Base-by-base conservation (phyloP, 2,329 filamentous ascomycete species). In the Sphaerulina populicola region DNA sequence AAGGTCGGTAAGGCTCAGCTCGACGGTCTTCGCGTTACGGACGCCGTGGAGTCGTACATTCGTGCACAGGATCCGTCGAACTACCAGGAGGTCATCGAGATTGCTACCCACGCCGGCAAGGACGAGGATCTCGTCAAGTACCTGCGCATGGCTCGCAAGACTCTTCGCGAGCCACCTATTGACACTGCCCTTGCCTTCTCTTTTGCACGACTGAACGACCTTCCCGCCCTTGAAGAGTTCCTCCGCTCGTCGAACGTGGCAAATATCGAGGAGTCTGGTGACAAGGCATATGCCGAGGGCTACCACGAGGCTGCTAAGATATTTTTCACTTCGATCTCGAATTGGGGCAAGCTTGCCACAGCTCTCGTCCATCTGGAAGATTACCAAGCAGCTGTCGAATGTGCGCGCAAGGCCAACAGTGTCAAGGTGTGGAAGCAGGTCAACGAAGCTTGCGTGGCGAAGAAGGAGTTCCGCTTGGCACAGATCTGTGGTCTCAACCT, bases 381-480 rank as follows among this genome's bases (percentile, higher is more conserved):
- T 62, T 97, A 98, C 75, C 94, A 98, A 72, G 88, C 88, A 62
- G 93, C 93, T 41, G 93, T 98, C 38, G 93, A 98, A 69, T 96
- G 89, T 65, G 93, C 94, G 23, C 87, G 93, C 69, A 97, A 98
- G 75, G 93, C 93, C 63, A 98, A 97, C 77, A 97, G 88, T 71
- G 90, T 96, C 72, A 96, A 94, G 76, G 93, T 98, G 47, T 98
- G 93, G 93, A 94, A 93, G 73, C 88, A 98, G 72, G 93, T 98
- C 61, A 94, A 97, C 72, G 86, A 88, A 66, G 93, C 91, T 18
- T 98, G 93, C 67, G 87, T 98, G 59, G 82, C 81, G 56, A 98
- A 97, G 82, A 97, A 95, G 76, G 93, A 98, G 69, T 98, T 98
- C 82, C 87, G 91, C 56, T 85, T 98, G 54, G 93, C 94, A 23